Conservation (phyloP, 1,284 basidiomycete genomes). For the Cryptococcus sp. region DNA sequence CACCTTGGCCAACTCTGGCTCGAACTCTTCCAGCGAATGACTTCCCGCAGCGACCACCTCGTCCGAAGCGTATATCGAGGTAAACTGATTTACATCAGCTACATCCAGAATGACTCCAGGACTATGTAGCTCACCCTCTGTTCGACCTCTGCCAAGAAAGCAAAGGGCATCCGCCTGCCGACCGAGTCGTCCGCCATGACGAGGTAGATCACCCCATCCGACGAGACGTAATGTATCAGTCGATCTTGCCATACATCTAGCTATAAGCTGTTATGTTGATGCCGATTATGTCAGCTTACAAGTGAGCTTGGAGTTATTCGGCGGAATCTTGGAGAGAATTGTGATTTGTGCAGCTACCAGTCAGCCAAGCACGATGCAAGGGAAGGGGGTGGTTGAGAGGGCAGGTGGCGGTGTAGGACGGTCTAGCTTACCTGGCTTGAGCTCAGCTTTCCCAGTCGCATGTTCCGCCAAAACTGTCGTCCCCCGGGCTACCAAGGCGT, state of each 20-base stretch:
- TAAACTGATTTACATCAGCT: slow-evolving; percentile 52
- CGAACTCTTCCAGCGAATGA: slow-evolving; percentile 48
- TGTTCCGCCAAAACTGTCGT: slow-evolving; percentile 76
- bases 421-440: slow-evolving; percentile 77
- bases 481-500: slow-evolving; percentile 79
- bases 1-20: slow-evolving; percentile 46
- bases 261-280: neutral
- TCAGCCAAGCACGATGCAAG: neutral
- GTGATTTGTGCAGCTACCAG: slow-evolving; percentile 69
- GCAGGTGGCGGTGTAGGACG: no score
- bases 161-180: slow-evolving; percentile 86
- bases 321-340: slow-evolving; percentile 90
- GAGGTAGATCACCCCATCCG: slow-evolving; percentile 77
- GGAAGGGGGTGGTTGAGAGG: neutral
- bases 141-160: slow-evolving; percentile 82
- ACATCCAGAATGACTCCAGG: neutral
- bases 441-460: slow-evolving; percentile 67
- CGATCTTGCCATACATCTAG: slow-evolving; percentile 87
- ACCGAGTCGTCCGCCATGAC: slow-evolving; percentile 90
- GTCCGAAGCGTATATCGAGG: slow-evolving; percentile 49
- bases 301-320: slow-evolving; percentile 87
- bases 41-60: slow-evolving; percentile 46
- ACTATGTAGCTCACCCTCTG: slow-evolving; percentile 52
- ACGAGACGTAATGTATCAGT: slow-evolving; percentile 90
- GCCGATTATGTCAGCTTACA: slow-evolving; percentile 49